Evolutionary conservation across 306 rosid genomes (phyloP), one percentile per base, ranked within the genome.

Genomic region (Prinsepia uniflora): DNA sequence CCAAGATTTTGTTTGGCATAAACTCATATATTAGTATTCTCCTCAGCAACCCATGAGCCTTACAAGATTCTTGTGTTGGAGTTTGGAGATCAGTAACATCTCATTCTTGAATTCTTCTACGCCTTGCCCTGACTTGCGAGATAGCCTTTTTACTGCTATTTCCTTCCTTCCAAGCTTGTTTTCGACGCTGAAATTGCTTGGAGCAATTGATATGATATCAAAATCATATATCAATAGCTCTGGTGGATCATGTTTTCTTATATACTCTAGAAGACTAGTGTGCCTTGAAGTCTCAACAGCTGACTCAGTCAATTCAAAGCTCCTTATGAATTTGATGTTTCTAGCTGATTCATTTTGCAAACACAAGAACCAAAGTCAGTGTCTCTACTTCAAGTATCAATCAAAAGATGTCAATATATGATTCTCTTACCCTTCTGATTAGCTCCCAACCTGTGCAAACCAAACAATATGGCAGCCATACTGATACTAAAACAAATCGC

Each of bases 1-100:
- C 78, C 70, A 78, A 18, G 53, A 74, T 78, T 59, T 78, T 78
- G 46, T 78, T 72, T 6, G 68, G 69, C 81, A 72, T 49, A 50
- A 66, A 72, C 60, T 78, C 82, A 19, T 78, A 78, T 5, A 79
- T 19, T 3, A 78, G 44, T 43, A 79, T 59, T 79, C 41, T 73
- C 78, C 18, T 78, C 34, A 19, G 59, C 68, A 73, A 3, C 82
- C 78, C 15, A 76, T 10, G 18, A 79, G 58, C 67, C 65, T 65
- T 41, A 83, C 86, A 73, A 83, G 82, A 67, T 83, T 83, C 71
- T 76, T 74, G 55, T 79, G 78, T n/a, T 73, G 84, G 39, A 80
- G 86, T 46, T 79, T 80, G 1, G 78, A 62, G 47, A 83, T 76
- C 65, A 83, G 55, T 19, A 47, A 2, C 30, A 79, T 69, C 68